phyloP scores from a whole-genome alignment of 257 asterid species.

The Asclepias syriaca region DNA sequence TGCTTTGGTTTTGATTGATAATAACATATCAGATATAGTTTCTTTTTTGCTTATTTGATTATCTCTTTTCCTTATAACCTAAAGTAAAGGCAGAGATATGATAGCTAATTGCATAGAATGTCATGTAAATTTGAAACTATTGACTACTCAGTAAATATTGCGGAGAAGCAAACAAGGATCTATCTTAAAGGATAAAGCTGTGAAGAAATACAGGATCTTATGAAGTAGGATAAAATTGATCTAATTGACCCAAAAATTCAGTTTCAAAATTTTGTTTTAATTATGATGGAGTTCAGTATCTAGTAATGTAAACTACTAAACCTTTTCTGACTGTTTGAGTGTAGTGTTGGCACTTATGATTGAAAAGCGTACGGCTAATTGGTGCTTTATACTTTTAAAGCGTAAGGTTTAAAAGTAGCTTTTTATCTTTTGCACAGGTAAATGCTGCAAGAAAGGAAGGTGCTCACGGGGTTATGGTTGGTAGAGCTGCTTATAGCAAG shows the following conservation, averaged over 20 bases:
- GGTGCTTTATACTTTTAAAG: background rate
- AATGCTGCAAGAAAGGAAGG: constrained; percentile 6
- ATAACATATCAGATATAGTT: background rate
- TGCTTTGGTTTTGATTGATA: background rate
- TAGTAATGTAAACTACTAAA: background rate
- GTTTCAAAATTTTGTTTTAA: background rate
- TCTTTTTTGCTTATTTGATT: background rate
- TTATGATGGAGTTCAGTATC: background rate
- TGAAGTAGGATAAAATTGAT: background rate
- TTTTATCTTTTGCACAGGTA: background rate
- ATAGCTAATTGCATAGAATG: background rate
- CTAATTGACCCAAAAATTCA: background rate
- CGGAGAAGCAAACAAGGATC: background rate
- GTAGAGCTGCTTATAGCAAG: constrained; percentile 84
- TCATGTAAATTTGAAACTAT: background rate
- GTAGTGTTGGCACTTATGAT: background rate
- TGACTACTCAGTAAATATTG: background rate
- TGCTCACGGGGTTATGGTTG: constrained; percentile 81
- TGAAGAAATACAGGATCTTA: background rate
- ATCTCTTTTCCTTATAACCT: background rate
- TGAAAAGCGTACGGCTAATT: background rate
- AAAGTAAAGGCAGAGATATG: background rate
- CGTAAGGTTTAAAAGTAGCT: background rate
- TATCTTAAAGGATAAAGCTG: background rate
- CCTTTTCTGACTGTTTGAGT: background rate